Percentiles rank a stretch among this genome's conserved stretches.
Evolutionary conservation across 352 stramenopile genomes (phyloP).

Genomic region (Blastocystis sp.): DNA sequence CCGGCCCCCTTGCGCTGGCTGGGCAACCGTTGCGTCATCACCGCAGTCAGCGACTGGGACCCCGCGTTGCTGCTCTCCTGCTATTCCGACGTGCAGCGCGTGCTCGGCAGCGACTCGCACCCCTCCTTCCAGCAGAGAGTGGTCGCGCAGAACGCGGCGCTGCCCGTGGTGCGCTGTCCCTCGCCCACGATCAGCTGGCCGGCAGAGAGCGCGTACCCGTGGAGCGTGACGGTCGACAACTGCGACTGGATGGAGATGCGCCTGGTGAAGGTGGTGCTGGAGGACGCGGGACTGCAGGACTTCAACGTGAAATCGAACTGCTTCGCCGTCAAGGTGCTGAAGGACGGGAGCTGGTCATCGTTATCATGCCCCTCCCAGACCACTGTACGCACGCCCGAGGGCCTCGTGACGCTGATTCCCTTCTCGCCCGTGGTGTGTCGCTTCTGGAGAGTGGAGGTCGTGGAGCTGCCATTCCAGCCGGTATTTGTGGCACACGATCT

Average conservation of each 20-base stretch:
- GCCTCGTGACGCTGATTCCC: conserved; percentile 20
- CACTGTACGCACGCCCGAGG: not conserved
- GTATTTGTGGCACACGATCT: not conserved
- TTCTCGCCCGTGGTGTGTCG: not conserved
- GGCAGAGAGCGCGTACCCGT: conserved; percentile 28
- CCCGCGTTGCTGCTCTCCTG: not conserved
- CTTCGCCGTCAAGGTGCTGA: conserved; percentile 9
- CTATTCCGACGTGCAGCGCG: not conserved
- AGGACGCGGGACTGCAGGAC: not conserved
- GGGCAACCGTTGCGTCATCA: conserved; percentile 24
- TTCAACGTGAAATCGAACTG: not conserved
- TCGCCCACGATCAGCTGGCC: conserved; percentile 6
- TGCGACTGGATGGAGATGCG: conserved; percentile 10
- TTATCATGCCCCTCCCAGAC: not conserved
- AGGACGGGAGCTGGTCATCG: not conserved
- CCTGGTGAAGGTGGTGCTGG: conserved; percentile 27
- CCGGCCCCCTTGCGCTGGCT: not conserved
- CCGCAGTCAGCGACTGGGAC: conserved; percentile 22
- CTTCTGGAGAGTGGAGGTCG: conserved; percentile 29
- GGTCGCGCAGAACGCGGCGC: not conserved
- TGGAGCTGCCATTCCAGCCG: conserved; percentile 33
- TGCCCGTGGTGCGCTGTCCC: conserved; percentile 9
- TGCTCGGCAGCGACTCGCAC: conserved; percentile 11
- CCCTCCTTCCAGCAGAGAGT: too few relatives aligned
- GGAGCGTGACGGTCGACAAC: conserved; percentile 41